A percentile compares a stretch with the other conserved stretches of the same genome.
Conservation (phyloP, 2,329 filamentous ascomycete genomes). For the Ilyonectria mors-panacis region DNA sequence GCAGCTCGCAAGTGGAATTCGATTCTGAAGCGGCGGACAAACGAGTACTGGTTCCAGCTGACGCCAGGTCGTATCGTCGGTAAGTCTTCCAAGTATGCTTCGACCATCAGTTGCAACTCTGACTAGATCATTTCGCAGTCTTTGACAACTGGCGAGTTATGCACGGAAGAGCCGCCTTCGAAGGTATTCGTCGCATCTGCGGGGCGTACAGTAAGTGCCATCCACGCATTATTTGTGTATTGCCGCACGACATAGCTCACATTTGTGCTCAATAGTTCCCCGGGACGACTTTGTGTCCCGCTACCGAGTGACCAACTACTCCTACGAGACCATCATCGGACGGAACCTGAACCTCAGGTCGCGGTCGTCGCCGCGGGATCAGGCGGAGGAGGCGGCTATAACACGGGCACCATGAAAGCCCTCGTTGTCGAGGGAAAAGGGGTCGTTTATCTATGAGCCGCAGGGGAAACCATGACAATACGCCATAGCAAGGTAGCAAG, state of each 20-base stretch:
- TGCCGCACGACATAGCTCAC: conserved; percentile 19
- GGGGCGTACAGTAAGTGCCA: conserved; percentile 85
- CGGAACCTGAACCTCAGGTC: conserved; percentile 51
- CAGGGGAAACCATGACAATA: conserved; percentile 6
- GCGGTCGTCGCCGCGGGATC: conserved; percentile 15
- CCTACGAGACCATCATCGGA: conserved; percentile 60
- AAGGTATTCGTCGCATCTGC: conserved; percentile 88
- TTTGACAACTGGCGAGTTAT: conserved; percentile 98
- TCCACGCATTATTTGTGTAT: not conserved
- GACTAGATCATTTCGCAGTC: conserved; percentile 64
- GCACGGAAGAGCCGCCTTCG: conserved; percentile 88
- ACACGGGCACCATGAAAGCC: conserved; percentile 22
- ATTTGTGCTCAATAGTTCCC: conserved; percentile 68
- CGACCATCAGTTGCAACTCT: conserved; percentile 25
- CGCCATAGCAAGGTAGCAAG: not conserved
- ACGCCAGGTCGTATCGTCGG: conserved; percentile 83
- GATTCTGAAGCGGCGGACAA: conserved; percentile 75
- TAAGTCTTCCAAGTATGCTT: conserved; percentile 59
- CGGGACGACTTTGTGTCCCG: conserved; percentile 86
- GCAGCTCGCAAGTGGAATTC: conserved; percentile 83
- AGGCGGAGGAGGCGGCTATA: conserved; percentile 14
- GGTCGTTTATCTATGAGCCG: not conserved
- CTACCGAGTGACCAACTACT: conserved; percentile 79
- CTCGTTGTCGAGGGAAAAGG: not conserved
- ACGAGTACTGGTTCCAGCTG: conserved; percentile 86